Evolutionary conservation across 495 filamentous ascomycete genomes (phyloP), one percentile per base, ranked within the genome.

Genomic region (Xylaria scruposa): DNA sequence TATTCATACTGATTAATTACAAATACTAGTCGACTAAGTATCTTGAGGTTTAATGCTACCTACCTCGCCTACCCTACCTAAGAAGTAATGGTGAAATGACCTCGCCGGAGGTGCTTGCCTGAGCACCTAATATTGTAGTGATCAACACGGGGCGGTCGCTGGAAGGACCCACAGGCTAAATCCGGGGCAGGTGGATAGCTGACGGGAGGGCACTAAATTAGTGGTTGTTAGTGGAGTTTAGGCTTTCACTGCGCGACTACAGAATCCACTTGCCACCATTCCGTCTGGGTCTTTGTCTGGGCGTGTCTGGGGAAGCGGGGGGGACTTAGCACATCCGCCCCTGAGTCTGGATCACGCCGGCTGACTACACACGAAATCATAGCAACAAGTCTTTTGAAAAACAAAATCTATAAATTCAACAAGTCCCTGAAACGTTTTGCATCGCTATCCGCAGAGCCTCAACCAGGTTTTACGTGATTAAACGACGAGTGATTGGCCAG

Each of bases 241-340:
- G 49, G 21, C 65, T 42, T 19, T 44, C 31, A 56, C 33, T 29
- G 49, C 8, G 24, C 65, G n/a, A 19, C 49, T 1, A 29, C 0
- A 24, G 15, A 67, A 47, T 21, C 65, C 65, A 68, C 65, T 44
- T 36, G 51, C 67, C 67, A 46, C 67, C 21, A 58, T 46, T 53
- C 47, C 15, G 42, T 58, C 47, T 42, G 44, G 60, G 47, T 26
- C 31, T 53, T 38, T 4, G 42, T 58, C 47, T 42, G 44, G 60
- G 47, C 36, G 19, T 33, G 47, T 71, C 69, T 66, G 69, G 69
- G 69, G 69, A 71, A 71, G 69, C 49, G 69, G 69, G 69, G 29
- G 69, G 26, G 38, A 13, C 13, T 42, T 42, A 66, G 69, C 58
- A 58, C 5, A 29, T n/a, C 58, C 58, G 56, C 68, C 56, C 42